Base-by-base conservation (phyloP, 257 asterid genomes). In the Primulina huaijiensis region DNA sequence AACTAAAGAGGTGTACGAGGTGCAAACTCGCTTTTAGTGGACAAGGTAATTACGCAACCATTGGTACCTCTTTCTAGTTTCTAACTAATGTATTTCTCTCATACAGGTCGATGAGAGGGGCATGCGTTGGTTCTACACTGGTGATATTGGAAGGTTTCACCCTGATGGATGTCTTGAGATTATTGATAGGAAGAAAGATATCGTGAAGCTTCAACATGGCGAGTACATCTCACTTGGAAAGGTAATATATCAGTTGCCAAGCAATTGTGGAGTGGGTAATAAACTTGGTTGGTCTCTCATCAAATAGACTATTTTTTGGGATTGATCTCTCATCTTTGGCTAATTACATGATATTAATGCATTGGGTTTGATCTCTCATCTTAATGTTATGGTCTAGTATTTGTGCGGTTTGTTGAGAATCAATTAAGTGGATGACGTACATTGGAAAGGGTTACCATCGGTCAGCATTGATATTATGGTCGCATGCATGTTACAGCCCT, bases 141-240 rank as follows among this genome's bases (percentile, higher is more conserved):
- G 98, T 75, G 98, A 92, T 80, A 68, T 92, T 72, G 98, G 98
- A 67, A 85, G 80, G 84, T 86, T 92, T 71, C 98, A 88, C 68
- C 87, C 95, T 8, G 95, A 92, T 75, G 98, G 98, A 75, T 88
- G 95, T 86, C 83, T 92, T 71, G 96, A 92, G 80, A 83, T 92
- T 78, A 92, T 92, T 59, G 96, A 92, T 77, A 85, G 98, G 74
- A 92, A 88, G 89, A 92, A 92, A 79, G 98, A 89, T 75, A 89
- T 92, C 25, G 94, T 89, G 60, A 92, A 92, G 87, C 96, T 92
- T 75, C 98, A 92, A 73, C 98, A 92, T 61, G 98, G 98, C 34
- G 98, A 92, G 65, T 92, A 92, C 76, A 80, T 92, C 76, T 89
- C 98, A 52, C 96, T 92, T 31, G 98, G 95, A 62, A 92, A 92